Base-by-base conservation (phyloP, 352 stramenopile genomes). In the Pythium diclinum region DNA sequence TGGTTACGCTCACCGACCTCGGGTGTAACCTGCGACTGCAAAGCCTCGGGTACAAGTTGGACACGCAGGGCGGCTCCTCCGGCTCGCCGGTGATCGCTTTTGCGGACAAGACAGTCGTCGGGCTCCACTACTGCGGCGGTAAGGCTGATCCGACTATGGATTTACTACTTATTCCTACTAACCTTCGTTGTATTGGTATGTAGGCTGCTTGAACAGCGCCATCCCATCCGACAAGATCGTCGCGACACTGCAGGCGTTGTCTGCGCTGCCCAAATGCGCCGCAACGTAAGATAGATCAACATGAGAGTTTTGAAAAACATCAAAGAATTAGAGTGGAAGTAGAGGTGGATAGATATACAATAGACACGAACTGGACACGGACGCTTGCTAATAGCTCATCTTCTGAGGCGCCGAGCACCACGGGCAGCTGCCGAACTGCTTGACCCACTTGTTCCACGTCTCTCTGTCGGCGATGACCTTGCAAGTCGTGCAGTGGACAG, bases 391-490 rank as follows among this genome's bases (percentile, higher is more conserved):
- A 65, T 92, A 94, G 67, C 82, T 92, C 82, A 92, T 89, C 55
- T 92, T 94, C 67, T 94, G 85, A 13, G 85, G 85, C 42, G 83
- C 82, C 1, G 76, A 75, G 71, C 85, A 94, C 85, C 85, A 92
- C 19, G 83, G 83, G 33, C 83, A 94, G 56, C 72, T 88, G 32
- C 85, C 82, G 63, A 94, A 94, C 49, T 92, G 84, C 63, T 92
- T 93, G 61, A 92, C 80, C 86, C 86, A 95, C 68, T 93, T 91
- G 83, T 95, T 95, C 86, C 86, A 95, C 56, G 78, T 92, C 73
- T 95, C 86, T 13, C 83, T 75, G 52, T 95, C 85, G 14, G 81
- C 87, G 46, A 94, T 92, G 51, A 88, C 87, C 63, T 95, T 91
- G 74, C 88, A 96, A 25, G 78, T 96, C 59, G 83, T 89, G 70